phyloP scores from a whole-genome alignment of 257 asterid species.

The Catharanthus roseus region DNA sequence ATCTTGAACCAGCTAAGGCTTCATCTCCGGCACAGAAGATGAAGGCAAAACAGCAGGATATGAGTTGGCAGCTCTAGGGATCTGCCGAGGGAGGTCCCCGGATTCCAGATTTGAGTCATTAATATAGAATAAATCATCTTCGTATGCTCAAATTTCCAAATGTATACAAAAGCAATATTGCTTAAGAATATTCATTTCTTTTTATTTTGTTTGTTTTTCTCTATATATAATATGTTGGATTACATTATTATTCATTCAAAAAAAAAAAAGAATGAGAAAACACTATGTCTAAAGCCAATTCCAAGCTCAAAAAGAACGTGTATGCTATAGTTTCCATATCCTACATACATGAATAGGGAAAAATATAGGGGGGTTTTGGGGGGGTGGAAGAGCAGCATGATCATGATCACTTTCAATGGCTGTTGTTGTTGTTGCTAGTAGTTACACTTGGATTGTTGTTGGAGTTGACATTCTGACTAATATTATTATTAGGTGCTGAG shows the following conservation, averaged over 20 bases:
- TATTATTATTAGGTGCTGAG: slow-evolving; percentile 18
- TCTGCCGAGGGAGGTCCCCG: too few species aligned
- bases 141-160: slow-evolving; percentile 33
- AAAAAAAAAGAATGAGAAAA: slow-evolving; percentile 1
- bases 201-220: slow-evolving; percentile 8
- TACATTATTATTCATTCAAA: slow-evolving; percentile 27
- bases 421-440: slow-evolving; percentile 37
- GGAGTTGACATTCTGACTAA: slow-evolving; percentile 1
- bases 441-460: slow-evolving; percentile 30
- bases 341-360: neutral
- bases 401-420: slow-evolving; percentile 29
- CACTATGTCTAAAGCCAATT: slow-evolving; percentile 3
- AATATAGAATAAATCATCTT: slow-evolving; percentile 6
- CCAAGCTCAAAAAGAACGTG: slow-evolving; percentile 4
- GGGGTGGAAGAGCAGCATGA: neutral
- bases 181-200: slow-evolving; percentile 6
- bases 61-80: too few species aligned
- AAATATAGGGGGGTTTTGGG: neutral
- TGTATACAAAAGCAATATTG: slow-evolving; percentile 25
- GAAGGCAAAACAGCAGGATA: too few species aligned
- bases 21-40: too few species aligned
- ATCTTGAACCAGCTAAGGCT: too few species aligned
- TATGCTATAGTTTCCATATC: neutral
- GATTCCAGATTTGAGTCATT: too few species aligned
- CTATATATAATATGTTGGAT: slow-evolving; percentile 14